Percentiles rank a stretch among this genome's conserved stretches.
Conservation (phyloP, 495 filamentous ascomycete genomes). For the Neurospora tetrasperma region DNA sequence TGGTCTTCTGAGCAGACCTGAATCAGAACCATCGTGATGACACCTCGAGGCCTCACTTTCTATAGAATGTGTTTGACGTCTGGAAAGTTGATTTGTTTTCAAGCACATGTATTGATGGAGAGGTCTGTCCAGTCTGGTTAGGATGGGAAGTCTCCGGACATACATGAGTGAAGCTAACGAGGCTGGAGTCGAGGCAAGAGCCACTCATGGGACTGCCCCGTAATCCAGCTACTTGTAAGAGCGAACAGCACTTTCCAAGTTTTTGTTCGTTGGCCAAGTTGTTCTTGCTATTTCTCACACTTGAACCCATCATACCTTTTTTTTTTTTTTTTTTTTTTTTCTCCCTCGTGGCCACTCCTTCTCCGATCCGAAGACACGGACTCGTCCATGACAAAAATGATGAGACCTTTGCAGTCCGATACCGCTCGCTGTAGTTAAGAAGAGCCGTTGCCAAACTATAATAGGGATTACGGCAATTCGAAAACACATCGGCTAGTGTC, state of each 20-base stretch:
- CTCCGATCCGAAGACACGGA: not conserved
- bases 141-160: too few relatives aligned
- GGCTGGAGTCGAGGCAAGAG: not conserved
- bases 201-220: not conserved
- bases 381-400: too few relatives aligned
- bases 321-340: not conserved
- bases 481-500: too few relatives aligned
- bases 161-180: not conserved
- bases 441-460: too few relatives aligned
- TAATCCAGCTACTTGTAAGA: not conserved
- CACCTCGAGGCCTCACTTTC: conserved; percentile 66
- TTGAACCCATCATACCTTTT: not conserved
- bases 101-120: not conserved
- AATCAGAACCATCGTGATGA: not conserved
- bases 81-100: conserved; percentile 42
- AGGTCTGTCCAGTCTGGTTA: too few relatives aligned
- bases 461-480: too few relatives aligned
- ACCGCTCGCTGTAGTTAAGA: too few relatives aligned
- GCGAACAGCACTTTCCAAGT: not conserved
- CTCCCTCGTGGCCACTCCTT: not conserved
- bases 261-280: not conserved
- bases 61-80: conserved; percentile 91
- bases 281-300: not conserved
- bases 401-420: too few relatives aligned
- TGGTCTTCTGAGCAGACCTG: not conserved